Evolutionary conservation across 1,284 basidiomycete species (phyloP), one percentile per base, ranked within the genome.

Genomic region (Apiotrichum domesticum): DNA sequence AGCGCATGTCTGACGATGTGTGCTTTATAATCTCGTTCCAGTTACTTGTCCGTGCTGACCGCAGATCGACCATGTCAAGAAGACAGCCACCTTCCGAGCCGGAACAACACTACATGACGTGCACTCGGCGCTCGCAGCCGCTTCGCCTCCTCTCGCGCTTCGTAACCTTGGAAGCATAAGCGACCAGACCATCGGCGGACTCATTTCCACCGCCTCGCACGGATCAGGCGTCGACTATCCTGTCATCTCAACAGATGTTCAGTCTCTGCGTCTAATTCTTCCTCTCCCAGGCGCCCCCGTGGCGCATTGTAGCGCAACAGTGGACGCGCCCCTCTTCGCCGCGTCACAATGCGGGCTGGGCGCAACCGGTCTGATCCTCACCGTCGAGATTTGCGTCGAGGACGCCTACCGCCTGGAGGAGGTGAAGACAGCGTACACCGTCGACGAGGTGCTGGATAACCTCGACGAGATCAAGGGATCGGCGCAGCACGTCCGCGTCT

Each of bases 91-190:
- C 61, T 85, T 92, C 66, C 78, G 84, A 64, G 86, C 83, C 4
- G 93, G 92, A 11, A 89, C 94, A 68, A 85, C 83, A 7, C 83
- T 96, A 56, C 80, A 85, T 61, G 80, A 81, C 52, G 81, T 94
- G 13, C 88, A 93, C 57, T 54, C 66, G 15, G 49, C 65, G 15
- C 86, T 98, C 52, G 84, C 82, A 40, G 74, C 79, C n/a, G 79
- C 86, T 65, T 80, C 81, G 35, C 73, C 73, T 13, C 59, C 73
- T 1, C 82, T 97, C 29, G 92, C 93, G 46, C 86, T 98, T 83
- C 85, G 84, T 69, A 96, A 92, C 74, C 82, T 98, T 61, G 96
- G 96, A 43, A 95, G 92, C 43, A 98, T 98, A 71, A 95, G 91
- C 42, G 92, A 97, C 75, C 95, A 98, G 76, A 93, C 93, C 3